Evolutionary conservation across 257 asterid species (phyloP), one percentile per base, ranked within the genome.

Genomic region (Forsythia suspensa): DNA sequence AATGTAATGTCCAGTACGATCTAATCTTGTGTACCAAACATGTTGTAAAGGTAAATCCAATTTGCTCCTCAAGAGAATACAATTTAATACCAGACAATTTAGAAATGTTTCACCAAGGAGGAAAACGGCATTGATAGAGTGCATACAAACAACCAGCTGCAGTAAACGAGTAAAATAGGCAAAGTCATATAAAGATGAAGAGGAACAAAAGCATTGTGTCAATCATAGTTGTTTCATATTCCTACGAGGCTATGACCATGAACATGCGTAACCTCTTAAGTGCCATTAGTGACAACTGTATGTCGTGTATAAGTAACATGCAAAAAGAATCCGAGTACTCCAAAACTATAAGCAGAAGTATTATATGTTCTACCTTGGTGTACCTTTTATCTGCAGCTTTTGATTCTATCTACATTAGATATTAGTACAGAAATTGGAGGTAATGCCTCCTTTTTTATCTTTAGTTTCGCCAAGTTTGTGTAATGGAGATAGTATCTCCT

Each of bases 101-200:
- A 92, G 71, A 75, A 82, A 76, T 40, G 87, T 87, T 4, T 94
- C 97, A 8, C 96, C 97, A 7, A 94, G 84, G 85, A 94, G 90
- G 78, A 83, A 51, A 83, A 83, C 73, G 15, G 95, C 97, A 76
- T 94, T 94, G 77, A 85, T 70, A 71, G 98, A 90, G 85, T 94
- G 98, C 92, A 88, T 86, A 44, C 87, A 81, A 73, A 89, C 85
- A 73, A 79, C 76, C 77, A 94, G 81, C 98, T 91, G 91, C 85
- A 86, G 75, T 76, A 73, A 55, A 46, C 13, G 3, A 46, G 38
- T 10, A 20, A 78, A 48, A 78, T 48, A 40, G 52, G 76, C 74
- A 68, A 9, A 11, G 7, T 20, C 66, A 57, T 55, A 4, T 21
- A 29, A 4, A 29, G 3, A 63, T 21, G 6, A 63, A 20, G 36